These are phyloP conservation scores for Jatropha curcas DNA, from an alignment of 345 rosid species.

Conservation along the genomic window DNA sequence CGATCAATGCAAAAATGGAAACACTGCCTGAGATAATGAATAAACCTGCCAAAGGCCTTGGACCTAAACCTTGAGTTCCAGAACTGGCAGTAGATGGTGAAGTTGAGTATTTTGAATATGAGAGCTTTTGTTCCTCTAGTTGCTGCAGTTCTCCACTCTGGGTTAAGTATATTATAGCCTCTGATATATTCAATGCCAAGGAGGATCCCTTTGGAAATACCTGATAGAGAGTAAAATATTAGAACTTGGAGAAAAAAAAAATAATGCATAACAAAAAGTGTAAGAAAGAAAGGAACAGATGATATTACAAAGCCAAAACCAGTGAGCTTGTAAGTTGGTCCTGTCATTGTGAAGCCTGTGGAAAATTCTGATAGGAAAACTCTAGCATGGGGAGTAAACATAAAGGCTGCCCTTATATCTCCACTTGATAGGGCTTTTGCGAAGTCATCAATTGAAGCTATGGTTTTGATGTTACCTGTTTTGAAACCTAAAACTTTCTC, in stretches of 20 bases:
- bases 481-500: constrained; percentile 6
- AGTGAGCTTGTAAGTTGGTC: constrained; percentile 5
- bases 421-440: constrained; percentile 11
- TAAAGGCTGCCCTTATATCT: constrained; percentile 12
- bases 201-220: constrained; percentile 7
- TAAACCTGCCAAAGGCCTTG: constrained; percentile 13
- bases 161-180: background rate
- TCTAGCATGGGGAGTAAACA: constrained; percentile 11
- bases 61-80: constrained; percentile 9
- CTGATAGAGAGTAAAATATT: background rate
- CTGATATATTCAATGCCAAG: background rate
- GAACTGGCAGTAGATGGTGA: background rate
- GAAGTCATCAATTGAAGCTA: constrained; percentile 4
- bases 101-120: background rate
- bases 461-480: constrained; percentile 14
- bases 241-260: background rate
- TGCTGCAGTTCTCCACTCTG: constrained; percentile 3
- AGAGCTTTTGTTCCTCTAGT: constrained; percentile 4
- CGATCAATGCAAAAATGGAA: constrained; percentile 11
- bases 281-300: background rate
- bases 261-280: background rate
- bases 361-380: constrained; percentile 9
- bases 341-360: constrained; percentile 10
- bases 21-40: constrained; percentile 15
- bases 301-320: constrained; percentile 19